Percentiles rank a stretch among this genome's conserved stretches.
These are phyloP conservation scores for Vigna radiata DNA, from an alignment of 306 rosid species.

Conservation along the genomic window DNA sequence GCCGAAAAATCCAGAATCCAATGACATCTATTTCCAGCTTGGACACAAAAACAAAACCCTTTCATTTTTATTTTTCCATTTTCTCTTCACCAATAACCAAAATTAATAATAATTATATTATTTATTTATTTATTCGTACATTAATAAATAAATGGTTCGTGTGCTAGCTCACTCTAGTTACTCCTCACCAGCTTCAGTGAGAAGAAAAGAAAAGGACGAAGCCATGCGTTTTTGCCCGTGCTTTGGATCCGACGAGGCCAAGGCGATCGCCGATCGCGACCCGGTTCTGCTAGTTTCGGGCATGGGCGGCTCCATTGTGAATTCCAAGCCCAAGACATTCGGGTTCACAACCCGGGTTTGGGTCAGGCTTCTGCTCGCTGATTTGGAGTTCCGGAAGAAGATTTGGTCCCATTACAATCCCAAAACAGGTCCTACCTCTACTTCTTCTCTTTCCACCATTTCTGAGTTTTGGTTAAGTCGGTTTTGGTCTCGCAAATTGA, in stretches of 20 bases:
- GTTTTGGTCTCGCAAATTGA: not conserved
- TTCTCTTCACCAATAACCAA: not conserved
- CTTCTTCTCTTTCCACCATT: not conserved
- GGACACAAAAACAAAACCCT: too few relatives aligned
- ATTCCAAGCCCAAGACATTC: conserved; percentile 63
- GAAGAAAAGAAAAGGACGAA: not conserved
- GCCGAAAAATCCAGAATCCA: not conserved
- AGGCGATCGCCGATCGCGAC: conserved; percentile 54
- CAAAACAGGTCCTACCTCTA: conserved; percentile 60
- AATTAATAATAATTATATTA: not conserved
- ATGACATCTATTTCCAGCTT: not conserved
- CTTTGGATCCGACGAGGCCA: conserved; percentile 50
- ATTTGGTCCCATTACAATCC: conserved; percentile 84
- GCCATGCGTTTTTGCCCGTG: conserved; percentile 57
- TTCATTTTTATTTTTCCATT: too few relatives aligned
- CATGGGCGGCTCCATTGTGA: conserved; percentile 87
- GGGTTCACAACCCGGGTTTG: conserved; percentile 86
- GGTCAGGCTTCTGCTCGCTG: conserved; percentile 84
- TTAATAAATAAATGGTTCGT: conserved; percentile 18
- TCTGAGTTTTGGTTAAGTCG: not conserved
- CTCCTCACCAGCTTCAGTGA: not conserved
- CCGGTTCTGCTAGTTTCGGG: conserved; percentile 87
- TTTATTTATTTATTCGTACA: not conserved
- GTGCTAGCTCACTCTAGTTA: too few relatives aligned
- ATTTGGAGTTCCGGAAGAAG: conserved; percentile 74